These are phyloP conservation scores for Primulina tabacum DNA, from an alignment of 257 asterid genomes.

Conservation along the genomic window DNA sequence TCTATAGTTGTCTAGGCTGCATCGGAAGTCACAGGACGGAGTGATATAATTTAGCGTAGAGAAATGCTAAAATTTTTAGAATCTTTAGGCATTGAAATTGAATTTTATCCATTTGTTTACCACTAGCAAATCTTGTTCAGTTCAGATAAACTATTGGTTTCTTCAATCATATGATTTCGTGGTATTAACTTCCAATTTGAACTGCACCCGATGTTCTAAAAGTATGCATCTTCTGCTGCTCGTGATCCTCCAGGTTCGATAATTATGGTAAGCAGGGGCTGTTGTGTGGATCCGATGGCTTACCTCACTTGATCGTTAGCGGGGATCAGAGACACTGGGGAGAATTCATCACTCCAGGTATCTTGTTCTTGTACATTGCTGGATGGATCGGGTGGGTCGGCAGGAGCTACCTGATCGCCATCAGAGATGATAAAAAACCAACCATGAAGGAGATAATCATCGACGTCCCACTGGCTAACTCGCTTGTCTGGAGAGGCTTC, in stretches of 20 bases:
- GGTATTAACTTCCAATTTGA: not conserved
- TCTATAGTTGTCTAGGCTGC: not conserved
- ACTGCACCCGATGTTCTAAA: not conserved
- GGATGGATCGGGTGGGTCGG: slow-evolving; percentile 99
- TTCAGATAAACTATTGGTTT: not conserved
- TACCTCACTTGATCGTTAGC: slow-evolving; percentile 95
- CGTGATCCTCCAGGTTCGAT: slow-evolving; percentile 46
- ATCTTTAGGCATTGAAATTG: not conserved
- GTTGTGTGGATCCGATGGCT: slow-evolving; percentile 87
- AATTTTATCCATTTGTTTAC: no score
- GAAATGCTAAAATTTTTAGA: not conserved
- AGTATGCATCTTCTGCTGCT: not conserved
- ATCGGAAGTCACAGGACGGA: not conserved
- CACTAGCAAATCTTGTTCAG: not conserved
- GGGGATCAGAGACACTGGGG: slow-evolving; percentile 99
- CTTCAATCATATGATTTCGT: not conserved
- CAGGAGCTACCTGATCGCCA: slow-evolving; percentile 88
- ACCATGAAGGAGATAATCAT: slow-evolving; percentile 91
- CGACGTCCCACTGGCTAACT: slow-evolving; percentile 85
- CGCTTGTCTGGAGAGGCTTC: slow-evolving; percentile 83
- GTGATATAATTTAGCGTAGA: not conserved
- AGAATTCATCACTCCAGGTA: slow-evolving; percentile 92
- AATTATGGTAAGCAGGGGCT: slow-evolving; percentile 84
- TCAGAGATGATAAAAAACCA: slow-evolving; percentile 87
- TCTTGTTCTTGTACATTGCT: slow-evolving; percentile 83